phyloP scores from a whole-genome alignment of 2,329 filamentous ascomycete genomes.

The Magnaporthiopsis rhizophila region DNA sequence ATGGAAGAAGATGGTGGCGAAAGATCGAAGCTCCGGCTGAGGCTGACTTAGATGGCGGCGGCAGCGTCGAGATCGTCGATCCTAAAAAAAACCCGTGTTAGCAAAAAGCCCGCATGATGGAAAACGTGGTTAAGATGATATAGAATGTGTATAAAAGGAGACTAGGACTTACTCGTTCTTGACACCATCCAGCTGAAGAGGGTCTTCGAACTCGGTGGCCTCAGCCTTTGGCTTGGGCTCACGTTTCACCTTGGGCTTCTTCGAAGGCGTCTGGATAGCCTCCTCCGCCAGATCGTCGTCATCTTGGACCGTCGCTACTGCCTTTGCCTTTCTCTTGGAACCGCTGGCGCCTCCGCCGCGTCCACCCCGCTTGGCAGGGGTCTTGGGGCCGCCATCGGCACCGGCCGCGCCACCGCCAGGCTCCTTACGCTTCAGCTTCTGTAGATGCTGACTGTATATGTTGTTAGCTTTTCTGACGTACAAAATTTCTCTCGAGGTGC shows the following conservation, averaged over 20 bases:
- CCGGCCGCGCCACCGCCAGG: slow-evolving; percentile 3
- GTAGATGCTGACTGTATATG: slow-evolving; percentile 23
- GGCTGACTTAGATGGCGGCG: no score
- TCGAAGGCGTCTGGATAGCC: background rate
- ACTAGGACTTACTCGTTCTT: slow-evolving; percentile 2
- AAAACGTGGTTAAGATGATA: no score
- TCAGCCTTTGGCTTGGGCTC: background rate
- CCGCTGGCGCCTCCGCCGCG: background rate
- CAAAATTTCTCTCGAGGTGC: background rate
- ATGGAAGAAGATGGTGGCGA: no score
- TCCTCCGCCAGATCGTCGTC: background rate
- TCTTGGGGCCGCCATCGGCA: background rate
- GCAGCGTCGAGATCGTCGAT: no score
- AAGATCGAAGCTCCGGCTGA: no score
- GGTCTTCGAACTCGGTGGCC: background rate
- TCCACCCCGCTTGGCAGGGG: background rate
- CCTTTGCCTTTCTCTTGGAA: background rate
- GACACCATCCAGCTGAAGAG: background rate
- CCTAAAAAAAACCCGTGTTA: no score
- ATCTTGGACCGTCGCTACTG: background rate
- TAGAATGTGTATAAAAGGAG: no score
- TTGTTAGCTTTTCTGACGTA: slow-evolving; percentile 7
- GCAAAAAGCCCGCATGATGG: no score
- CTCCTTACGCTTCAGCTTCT: slow-evolving; percentile 25
- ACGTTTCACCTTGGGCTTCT: background rate